Evolutionary conservation across 1,284 basidiomycete species (phyloP).

Genomic region (Ganoderma resinaceum): DNA sequence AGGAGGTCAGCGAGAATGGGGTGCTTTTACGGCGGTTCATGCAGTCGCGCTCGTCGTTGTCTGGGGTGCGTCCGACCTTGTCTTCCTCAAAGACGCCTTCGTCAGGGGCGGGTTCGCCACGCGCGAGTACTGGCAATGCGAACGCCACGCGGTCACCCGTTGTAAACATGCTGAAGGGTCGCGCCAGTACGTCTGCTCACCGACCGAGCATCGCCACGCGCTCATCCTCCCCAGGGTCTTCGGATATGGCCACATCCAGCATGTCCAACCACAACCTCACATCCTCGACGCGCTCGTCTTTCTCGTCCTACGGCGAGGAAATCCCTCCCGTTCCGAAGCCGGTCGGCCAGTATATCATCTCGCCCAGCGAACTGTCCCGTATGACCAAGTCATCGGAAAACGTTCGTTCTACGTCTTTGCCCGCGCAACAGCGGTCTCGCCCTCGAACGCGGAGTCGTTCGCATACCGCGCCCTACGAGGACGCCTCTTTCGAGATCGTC

Average conservation of each 20-base stretch:
- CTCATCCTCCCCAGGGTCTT: conserved; percentile 65
- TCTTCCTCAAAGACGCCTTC: conserved; percentile 17
- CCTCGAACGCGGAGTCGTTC: conserved; percentile 30
- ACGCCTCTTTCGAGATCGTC: background rate
- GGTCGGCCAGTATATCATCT: conserved; percentile 54
- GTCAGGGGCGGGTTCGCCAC: background rate
- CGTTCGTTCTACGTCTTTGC: background rate
- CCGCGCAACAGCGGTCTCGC: conserved; percentile 11
- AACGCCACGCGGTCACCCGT: conserved; percentile 31
- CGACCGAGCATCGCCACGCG: conserved; percentile 51
- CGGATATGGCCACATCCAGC: conserved; percentile 57
- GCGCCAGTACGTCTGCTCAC: conserved; percentile 31
- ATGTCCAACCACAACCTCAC: conserved; percentile 52
- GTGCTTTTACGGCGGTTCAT: conserved; percentile 36
- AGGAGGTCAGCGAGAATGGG: conserved; percentile 29
- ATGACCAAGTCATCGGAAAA: conserved; percentile 30
- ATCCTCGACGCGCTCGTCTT: conserved; percentile 58
- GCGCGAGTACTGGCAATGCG: conserved; percentile 31
- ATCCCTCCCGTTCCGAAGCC: conserved; percentile 46
- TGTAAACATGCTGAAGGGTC: conserved; percentile 30
- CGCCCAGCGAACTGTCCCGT: conserved; percentile 54
- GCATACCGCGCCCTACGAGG: conserved; percentile 31
- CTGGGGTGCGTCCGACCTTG: conserved; percentile 36
- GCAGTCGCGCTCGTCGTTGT: conserved; percentile 42
- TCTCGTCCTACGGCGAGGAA: conserved; percentile 61